Conservation (phyloP, 495 filamentous ascomycete genomes). For the Daldinia vernicosa region DNA sequence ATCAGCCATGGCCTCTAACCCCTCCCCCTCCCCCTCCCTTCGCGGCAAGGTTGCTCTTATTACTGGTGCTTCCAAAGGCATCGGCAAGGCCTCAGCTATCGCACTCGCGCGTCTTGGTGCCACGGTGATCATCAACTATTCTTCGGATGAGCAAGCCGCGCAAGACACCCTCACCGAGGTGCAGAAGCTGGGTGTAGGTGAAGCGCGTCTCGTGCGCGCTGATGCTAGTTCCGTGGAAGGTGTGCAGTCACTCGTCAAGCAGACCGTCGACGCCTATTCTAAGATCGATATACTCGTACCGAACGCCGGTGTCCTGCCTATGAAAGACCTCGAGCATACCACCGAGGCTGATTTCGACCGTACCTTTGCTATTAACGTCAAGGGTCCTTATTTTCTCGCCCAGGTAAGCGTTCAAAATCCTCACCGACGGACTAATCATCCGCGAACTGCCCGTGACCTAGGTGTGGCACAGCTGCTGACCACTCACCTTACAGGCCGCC, state of each 20-base stretch:
- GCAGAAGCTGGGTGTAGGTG: conserved; percentile 59
- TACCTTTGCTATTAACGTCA: conserved; percentile 68
- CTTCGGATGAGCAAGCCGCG: conserved; percentile 61
- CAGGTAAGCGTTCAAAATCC: conserved; percentile 24
- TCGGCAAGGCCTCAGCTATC: conserved; percentile 67
- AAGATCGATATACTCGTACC: conserved; percentile 72
- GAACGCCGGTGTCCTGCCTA: conserved; percentile 65
- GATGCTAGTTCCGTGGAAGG: conserved; percentile 68
- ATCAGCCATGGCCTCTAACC: conserved; percentile 20
- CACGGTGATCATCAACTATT: conserved; percentile 71
- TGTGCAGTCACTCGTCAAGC: conserved; percentile 67
- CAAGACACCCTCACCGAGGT: conserved; percentile 57
- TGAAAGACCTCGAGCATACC: conserved; percentile 63
- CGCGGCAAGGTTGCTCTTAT: conserved; percentile 68
- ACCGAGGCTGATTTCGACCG: conserved; percentile 69
- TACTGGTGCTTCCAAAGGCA: conserved; percentile 74
- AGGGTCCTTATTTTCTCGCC: conserved; percentile 71
- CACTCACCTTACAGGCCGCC: conserved; percentile 58
- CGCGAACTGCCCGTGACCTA: background rate
- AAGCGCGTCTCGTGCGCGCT: conserved; percentile 67
- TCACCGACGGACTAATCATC: background rate
- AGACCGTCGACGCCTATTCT: conserved; percentile 69
- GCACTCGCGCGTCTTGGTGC: conserved; percentile 66
- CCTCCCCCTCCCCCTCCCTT: conserved; percentile 46
- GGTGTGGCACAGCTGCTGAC: conserved; percentile 2